Base-by-base conservation (phyloP, 768 basidiomycete genomes). In the Tricholoma sp. region DNA sequence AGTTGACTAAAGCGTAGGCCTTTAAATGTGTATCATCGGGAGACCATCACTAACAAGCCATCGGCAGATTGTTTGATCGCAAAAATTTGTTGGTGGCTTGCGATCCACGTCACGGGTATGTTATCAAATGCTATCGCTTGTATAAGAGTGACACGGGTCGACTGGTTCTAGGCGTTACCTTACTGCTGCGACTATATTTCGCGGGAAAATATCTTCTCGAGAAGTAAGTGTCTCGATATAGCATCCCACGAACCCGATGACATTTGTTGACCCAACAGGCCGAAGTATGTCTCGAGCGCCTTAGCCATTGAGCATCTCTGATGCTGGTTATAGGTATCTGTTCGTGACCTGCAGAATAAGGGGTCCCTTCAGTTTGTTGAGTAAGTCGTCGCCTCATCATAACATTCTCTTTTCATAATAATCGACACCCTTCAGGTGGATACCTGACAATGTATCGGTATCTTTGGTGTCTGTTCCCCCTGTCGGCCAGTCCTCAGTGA, bases 391-490 rank as follows among this genome's bases (percentile, higher is more conserved):
- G 37, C 31, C 33, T 33, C 24, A 29, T 10, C 4, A 4, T 28
- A 50, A 29, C 6, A 34, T 45, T 9, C 9, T 41, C 12, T 54
- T 33, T 11, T 48, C 34, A 41, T 20, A 17, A 45, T 33, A 15
- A 48, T 53, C 61, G 31, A 64, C 41, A 48, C 18, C 52, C 34
- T 45, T 53, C 54, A 90, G 88, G 63, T 92, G 91, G 92, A 92
- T 94, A 61, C 91, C 91, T 6, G 92, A 93, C 70, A 93, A 94
- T 59, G 86, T 94, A 8, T 93, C 91, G 0, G 84, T 91, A 15
- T 88, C 90, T 0, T 71, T 93, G 50, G 90, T 91, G 58, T 85
- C 86, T 2, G 87, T 92, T 1, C 90, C 91, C 4, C 91, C 91
- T 28, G 86, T 91, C 9, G 91, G 90, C 29, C 84, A 91, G 62